These are phyloP conservation scores for Austroboletus niveus DNA, from an alignment of 1,284 basidiomycete species.

Conservation along the genomic window DNA sequence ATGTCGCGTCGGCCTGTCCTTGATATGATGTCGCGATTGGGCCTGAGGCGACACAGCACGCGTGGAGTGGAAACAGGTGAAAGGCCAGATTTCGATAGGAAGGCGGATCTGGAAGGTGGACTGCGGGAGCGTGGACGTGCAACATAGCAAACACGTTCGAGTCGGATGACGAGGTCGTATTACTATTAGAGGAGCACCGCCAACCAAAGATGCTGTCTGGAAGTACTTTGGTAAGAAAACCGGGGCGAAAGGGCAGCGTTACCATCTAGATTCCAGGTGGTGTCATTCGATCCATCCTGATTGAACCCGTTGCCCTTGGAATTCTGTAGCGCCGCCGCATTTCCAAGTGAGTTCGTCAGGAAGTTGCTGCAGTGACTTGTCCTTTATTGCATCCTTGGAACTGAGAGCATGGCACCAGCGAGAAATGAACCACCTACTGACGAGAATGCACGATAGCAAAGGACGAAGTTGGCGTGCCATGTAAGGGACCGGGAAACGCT, in stretches of 20 bases:
- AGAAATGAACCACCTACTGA: constrained; percentile 36
- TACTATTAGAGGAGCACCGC: constrained; percentile 45
- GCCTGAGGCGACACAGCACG: constrained; percentile 9
- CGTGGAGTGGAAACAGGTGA: constrained; percentile 53
- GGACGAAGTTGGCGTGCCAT: constrained; percentile 64
- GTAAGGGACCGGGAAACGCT: constrained; percentile 34
- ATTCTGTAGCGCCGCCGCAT: constrained; percentile 42
- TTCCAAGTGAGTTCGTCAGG: constrained; percentile 71
- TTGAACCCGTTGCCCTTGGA: constrained; percentile 56
- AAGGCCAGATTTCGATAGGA: constrained; percentile 69
- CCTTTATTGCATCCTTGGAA: constrained; percentile 46
- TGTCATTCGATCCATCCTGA: constrained; percentile 77
- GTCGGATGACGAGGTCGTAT: constrained; percentile 20
- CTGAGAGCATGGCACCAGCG: constrained; percentile 4
- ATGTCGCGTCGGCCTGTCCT: constrained; percentile 30
- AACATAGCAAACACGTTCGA: constrained; percentile 45
- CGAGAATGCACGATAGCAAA: constrained; percentile 72
- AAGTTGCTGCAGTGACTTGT: constrained; percentile 60
- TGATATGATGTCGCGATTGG: constrained; percentile 38
- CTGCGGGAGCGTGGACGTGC: constrained; percentile 62
- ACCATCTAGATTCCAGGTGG: constrained; percentile 79
- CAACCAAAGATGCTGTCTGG: constrained; percentile 75
- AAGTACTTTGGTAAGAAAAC: not conserved
- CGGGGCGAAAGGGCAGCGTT: not conserved
- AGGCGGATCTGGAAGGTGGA: constrained; percentile 55